A percentile compares a stretch with the other conserved stretches of the same genome.
Conservation (phyloP, 306 rosid species). For the Rosa rugosa region DNA sequence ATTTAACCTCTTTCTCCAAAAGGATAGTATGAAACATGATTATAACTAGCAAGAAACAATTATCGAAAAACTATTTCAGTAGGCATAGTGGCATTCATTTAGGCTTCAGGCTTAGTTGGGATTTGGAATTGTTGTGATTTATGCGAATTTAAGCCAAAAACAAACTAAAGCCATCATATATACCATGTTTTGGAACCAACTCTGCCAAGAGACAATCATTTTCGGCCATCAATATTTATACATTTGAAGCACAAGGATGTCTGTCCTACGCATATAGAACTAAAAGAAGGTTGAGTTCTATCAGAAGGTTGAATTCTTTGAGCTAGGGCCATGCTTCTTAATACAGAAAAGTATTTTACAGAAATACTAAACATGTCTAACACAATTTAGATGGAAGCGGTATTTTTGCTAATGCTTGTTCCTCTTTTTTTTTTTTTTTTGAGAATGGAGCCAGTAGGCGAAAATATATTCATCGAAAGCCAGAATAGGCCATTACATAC, state of each 20-base stretch:
- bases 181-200: not conserved
- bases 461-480: too few relatives aligned
- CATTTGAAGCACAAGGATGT: not conserved
- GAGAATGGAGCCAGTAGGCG: too few relatives aligned
- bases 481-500: too few relatives aligned
- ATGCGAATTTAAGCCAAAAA: not conserved
- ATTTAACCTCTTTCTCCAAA: not conserved
- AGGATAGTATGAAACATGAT: conserved; percentile 3
- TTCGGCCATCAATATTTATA: not conserved
- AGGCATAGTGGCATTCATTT: not conserved
- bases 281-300: not conserved
- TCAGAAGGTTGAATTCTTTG: not conserved
- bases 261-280: not conserved
- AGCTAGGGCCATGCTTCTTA: not conserved
- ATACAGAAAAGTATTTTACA: not conserved
- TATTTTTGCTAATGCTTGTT: not conserved
- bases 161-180: not conserved
- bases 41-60: not conserved
- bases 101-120: not conserved
- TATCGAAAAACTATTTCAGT: not conserved
- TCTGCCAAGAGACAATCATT: not conserved
- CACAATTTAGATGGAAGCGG: not conserved
- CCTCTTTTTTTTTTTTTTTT: too few relatives aligned
- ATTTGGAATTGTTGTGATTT: not conserved
- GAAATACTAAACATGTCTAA: not conserved